These are phyloP conservation scores for Naganishia vishniacii DNA, from an alignment of 768 basidiomycete species.

Conservation along the genomic window DNA sequence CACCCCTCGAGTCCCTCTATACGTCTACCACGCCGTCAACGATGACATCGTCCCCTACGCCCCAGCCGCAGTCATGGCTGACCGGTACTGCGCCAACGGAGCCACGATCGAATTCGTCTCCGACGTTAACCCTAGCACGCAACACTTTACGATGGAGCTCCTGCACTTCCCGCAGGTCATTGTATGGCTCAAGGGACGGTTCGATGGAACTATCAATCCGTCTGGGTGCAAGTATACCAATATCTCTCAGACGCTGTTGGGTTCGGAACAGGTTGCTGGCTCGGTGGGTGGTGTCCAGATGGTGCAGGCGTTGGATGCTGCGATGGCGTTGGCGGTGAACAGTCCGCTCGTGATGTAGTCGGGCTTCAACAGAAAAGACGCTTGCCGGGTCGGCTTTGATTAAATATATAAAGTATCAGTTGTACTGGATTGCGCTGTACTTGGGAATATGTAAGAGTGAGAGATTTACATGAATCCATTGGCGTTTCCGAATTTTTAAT, in stretches of 20 bases:
- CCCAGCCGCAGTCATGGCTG: neutral
- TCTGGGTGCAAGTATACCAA: constrained; percentile 7
- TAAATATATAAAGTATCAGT: no score
- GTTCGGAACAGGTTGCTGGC: constrained; percentile 9
- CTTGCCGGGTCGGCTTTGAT: no score
- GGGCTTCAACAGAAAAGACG: no score
- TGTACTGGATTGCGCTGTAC: no score
- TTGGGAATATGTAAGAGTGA: no score
- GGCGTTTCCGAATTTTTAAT: no score
- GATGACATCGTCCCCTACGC: constrained; percentile 10
- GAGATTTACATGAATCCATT: no score
- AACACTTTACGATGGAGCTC: constrained; percentile 12
- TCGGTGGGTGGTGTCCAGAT: constrained; percentile 3
- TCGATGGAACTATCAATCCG: constrained; percentile 3
- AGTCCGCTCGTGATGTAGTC: constrained; percentile 5
- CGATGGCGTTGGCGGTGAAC: neutral
- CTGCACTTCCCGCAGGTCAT: constrained; percentile 9
- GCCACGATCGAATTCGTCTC: constrained; percentile 12
- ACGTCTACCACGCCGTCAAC: constrained; percentile 10
- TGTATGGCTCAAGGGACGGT: constrained; percentile 13
- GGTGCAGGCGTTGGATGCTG: neutral
- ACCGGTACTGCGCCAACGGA: constrained; percentile 3
- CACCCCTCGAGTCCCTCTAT: constrained; percentile 3
- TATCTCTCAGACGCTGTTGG: constrained; percentile 8
- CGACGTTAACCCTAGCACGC: constrained; percentile 1